Evolutionary conservation across 768 basidiomycete species (phyloP).

Genomic region (Lactifluus volemus): DNA sequence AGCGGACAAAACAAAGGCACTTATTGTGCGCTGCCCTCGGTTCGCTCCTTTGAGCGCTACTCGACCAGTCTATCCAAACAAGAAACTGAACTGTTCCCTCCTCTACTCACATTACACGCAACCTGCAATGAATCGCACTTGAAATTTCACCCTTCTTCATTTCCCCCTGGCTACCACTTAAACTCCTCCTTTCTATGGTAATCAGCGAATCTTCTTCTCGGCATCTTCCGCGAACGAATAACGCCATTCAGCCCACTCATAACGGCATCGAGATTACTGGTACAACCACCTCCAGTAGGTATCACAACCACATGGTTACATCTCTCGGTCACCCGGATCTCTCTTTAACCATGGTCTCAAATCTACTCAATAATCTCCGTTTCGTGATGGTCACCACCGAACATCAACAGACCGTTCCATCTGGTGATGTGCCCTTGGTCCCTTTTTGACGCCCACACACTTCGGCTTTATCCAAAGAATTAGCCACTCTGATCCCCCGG

Average conservation of each 20-base stretch:
- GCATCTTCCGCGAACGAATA: constrained; percentile 13
- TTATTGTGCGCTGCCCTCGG: background rate
- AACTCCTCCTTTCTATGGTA: constrained; percentile 5
- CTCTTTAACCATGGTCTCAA: constrained; percentile 5
- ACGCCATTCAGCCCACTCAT: background rate
- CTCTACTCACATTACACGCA: background rate
- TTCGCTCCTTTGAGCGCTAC: constrained; percentile 12
- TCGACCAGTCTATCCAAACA: background rate
- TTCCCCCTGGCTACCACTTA: background rate
- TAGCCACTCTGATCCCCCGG: background rate
- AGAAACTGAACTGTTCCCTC: background rate
- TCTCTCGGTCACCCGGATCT: constrained; percentile 9
- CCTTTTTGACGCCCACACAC: background rate
- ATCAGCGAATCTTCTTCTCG: constrained; percentile 4
- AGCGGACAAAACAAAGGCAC: constrained; percentile 2
- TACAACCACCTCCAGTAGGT: background rate
- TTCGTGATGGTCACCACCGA: constrained; percentile 8
- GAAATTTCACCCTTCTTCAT: background rate
- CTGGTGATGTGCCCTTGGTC: background rate
- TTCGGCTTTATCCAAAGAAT: background rate
- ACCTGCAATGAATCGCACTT: background rate
- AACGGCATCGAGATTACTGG: constrained; percentile 2
- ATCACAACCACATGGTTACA: constrained; percentile 17
- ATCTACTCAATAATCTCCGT: constrained; percentile 7
- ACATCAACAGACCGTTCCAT: background rate